phyloP scores from a whole-genome alignment of 2,329 filamentous ascomycete species.

The Fusarium pseudograminearum region DNA sequence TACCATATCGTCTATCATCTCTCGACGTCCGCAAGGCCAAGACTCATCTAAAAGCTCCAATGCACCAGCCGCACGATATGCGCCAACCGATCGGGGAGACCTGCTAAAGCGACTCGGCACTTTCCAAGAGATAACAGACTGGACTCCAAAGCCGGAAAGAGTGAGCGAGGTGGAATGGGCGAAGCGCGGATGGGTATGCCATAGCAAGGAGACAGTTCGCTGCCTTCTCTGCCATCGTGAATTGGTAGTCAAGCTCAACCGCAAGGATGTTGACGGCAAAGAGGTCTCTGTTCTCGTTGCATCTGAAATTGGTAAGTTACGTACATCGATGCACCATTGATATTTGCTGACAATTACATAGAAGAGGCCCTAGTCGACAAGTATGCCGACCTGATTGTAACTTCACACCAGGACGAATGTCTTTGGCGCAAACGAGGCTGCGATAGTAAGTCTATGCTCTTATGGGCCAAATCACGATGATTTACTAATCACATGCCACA shows the following conservation, averaged over 20 bases:
- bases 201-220: conserved; percentile 83
- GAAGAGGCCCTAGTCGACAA: conserved; percentile 78
- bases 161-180: conserved; percentile 96
- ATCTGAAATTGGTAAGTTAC: conserved; percentile 66
- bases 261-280: conserved; percentile 67
- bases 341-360: conserved; percentile 44
- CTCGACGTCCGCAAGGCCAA: conserved; percentile 41
- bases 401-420: conserved; percentile 83
- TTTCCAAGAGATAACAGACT: conserved; percentile 90
- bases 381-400: conserved; percentile 78
- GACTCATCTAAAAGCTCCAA: conserved; percentile 37
- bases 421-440: conserved; percentile 90
- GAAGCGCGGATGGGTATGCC: conserved; percentile 90
- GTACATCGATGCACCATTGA: background rate
- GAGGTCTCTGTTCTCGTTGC: conserved; percentile 66
- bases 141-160: conserved; percentile 89
- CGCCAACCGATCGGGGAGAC: conserved; percentile 84
- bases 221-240: conserved; percentile 89
- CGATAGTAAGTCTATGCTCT: conserved; percentile 68
- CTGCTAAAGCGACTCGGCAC: conserved; percentile 86
- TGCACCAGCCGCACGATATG: conserved; percentile 73
- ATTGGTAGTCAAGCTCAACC: conserved; percentile 81
- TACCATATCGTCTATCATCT: conserved; percentile 44
- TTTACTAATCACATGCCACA: conserved; percentile 49
- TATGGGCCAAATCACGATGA: conserved; percentile 21